A percentile compares a stretch with the other conserved stretches of the same genome.
These are phyloP conservation scores for Leucoagaricus sp. DNA, from an alignment of 1,284 basidiomycete genomes.

Conservation along the genomic window DNA sequence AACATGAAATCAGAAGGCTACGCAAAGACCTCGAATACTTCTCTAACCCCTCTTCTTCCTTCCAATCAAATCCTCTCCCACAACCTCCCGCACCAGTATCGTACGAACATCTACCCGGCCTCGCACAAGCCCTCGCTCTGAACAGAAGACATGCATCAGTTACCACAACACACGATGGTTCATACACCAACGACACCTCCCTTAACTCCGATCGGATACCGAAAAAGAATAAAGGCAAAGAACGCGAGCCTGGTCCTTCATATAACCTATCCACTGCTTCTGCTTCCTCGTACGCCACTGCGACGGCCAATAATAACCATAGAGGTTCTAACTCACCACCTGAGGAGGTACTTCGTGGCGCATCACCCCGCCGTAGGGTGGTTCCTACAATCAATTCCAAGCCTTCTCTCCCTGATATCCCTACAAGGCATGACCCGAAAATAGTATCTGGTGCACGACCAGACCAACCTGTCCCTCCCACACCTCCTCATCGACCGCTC, in stretches of 20 bases:
- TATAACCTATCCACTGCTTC: constrained; percentile 8
- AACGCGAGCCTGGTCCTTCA: constrained; percentile 16
- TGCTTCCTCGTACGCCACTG: not conserved
- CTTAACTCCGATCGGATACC: not conserved
- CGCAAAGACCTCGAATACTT: constrained; percentile 20
- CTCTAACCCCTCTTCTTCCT: constrained; percentile 14
- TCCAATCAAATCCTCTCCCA: constrained; percentile 43
- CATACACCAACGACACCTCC: constrained; percentile 9
- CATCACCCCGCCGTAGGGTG: constrained; percentile 12
- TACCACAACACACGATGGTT: not conserved
- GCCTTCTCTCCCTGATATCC: not conserved
- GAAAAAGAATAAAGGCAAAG: constrained; percentile 22
- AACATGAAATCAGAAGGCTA: constrained; percentile 18
- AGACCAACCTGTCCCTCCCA: constrained; percentile 8
- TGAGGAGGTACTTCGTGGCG: constrained; percentile 16
- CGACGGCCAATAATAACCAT: not conserved
- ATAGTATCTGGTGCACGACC: constrained; percentile 5
- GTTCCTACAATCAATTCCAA: constrained; percentile 13
- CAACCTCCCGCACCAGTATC: constrained; percentile 48
- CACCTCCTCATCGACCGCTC: not conserved
- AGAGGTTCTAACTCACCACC: not conserved
- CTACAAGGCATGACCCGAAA: not conserved
- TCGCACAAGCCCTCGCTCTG: constrained; percentile 23
- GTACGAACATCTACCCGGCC: constrained; percentile 39
- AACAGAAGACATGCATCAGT: not conserved